A percentile compares a stretch with the other conserved stretches of the same genome.
Conservation (phyloP, 805 yeast genomes). For the Ascoidea tarda region DNA sequence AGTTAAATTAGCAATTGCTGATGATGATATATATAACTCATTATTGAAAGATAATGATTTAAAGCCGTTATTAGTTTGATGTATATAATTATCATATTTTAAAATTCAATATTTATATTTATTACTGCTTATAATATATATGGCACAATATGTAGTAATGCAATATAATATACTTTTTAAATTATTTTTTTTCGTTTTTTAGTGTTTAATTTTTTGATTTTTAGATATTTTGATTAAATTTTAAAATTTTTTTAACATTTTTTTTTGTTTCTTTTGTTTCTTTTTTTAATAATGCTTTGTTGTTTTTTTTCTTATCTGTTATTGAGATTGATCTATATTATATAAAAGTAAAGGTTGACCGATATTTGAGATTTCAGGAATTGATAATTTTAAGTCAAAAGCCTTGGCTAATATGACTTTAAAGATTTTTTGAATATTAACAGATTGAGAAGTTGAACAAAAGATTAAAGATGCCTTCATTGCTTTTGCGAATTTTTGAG, state of each 20-base stretch:
- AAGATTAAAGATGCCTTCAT: conserved; percentile 79
- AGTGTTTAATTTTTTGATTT: too few relatives aligned
- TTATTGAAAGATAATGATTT: conserved; percentile 41
- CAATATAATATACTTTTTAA: too few relatives aligned
- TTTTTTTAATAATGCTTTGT: neutral
- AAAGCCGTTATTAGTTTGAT: conserved; percentile 14
- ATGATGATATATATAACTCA: conserved; percentile 50
- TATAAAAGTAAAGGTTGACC: conserved; percentile 91
- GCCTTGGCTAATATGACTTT: conserved; percentile 84
- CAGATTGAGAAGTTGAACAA: conserved; percentile 84
- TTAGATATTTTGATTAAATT: neutral
- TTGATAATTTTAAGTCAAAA: conserved; percentile 67
- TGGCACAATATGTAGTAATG: too few relatives aligned
- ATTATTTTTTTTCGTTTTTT: too few relatives aligned
- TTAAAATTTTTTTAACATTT: neutral
- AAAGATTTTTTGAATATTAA: conserved; percentile 87
- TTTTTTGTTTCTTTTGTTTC: neutral
- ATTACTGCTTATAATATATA: too few relatives aligned
- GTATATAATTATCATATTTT: conserved; percentile 15
- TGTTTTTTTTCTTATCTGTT: conserved; percentile 3
- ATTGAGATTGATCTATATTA: conserved; percentile 12
- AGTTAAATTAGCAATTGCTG: conserved; percentile 53
- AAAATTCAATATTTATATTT: neutral
- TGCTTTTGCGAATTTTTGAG: conserved; percentile 73
- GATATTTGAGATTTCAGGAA: conserved; percentile 69